Conservation (phyloP, 2,329 filamentous ascomycete species). For the Fusarium acutatum region DNA sequence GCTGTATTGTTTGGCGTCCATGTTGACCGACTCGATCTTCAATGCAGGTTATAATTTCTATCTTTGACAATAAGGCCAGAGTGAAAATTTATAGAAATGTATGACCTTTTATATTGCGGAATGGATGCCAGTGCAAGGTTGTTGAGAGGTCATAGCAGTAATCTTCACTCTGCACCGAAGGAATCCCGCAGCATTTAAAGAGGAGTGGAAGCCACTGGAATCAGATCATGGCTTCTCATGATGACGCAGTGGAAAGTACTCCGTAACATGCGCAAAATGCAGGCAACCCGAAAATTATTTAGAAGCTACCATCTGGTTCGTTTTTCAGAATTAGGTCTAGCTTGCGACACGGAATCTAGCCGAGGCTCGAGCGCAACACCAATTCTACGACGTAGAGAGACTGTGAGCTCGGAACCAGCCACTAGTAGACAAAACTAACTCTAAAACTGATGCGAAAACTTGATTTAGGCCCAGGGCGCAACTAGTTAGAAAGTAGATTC, state of each 20-base stretch:
- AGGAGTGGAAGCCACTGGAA: background rate
- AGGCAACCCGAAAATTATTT: background rate
- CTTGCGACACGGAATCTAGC: background rate
- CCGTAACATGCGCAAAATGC: background rate
- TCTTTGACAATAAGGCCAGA: background rate
- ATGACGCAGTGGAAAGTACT: background rate
- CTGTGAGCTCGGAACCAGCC: background rate
- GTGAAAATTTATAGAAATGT: background rate
- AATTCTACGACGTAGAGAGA: background rate
- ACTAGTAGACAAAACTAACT: background rate
- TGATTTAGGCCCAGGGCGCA: background rate
- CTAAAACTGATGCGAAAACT: background rate
- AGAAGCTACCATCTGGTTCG: background rate
- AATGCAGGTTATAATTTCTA: fast-evolving
- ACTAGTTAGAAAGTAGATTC: background rate
- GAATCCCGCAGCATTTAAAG: too few species aligned
- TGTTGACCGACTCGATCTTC: background rate
- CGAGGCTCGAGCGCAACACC: background rate
- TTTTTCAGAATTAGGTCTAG: background rate
- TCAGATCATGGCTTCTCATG: background rate
- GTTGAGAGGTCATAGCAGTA: background rate
- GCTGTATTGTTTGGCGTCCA: background rate
- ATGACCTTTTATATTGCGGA: background rate
- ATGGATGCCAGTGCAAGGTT: too few species aligned
- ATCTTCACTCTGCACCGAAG: fast-evolving